phyloP scores from a whole-genome alignment of 257 asterid genomes.

The Solanum etuberosum region DNA sequence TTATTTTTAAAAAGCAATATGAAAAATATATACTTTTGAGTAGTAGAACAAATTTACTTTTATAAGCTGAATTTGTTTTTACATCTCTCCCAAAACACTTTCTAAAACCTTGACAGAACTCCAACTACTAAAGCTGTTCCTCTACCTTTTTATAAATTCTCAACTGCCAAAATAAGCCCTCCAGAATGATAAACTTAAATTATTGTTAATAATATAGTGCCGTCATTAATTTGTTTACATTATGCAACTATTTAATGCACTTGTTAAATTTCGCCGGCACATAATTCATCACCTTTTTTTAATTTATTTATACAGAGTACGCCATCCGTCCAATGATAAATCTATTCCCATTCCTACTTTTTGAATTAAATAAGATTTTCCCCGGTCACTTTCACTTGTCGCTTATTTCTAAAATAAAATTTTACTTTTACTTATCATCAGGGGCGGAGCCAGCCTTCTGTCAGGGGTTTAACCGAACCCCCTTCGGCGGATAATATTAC shows the following conservation, averaged over 20 bases:
- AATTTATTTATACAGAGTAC: neutral
- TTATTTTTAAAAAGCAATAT: neutral
- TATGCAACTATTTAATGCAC: neutral
- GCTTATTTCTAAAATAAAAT: too few relatives aligned
- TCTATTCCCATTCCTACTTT: neutral
- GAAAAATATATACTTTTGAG: neutral
- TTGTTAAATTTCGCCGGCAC: neutral
- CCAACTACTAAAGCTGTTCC: neutral
- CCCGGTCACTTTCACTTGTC: too few relatives aligned
- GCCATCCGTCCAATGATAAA: too few relatives aligned
- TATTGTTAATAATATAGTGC: neutral
- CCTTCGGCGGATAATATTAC: too few relatives aligned
- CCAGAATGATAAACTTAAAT: neutral
- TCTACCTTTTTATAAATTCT: neutral
- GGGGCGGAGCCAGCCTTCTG: too few relatives aligned
- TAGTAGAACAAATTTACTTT: neutral
- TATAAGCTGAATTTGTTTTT: neutral
- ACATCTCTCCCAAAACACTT: neutral
- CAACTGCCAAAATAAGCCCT: neutral
- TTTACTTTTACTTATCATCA: too few relatives aligned
- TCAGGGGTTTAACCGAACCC: too few relatives aligned
- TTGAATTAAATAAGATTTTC: neutral
- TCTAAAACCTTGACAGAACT: neutral
- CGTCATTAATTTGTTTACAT: neutral
- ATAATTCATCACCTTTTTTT: neutral